Percentiles rank a stretch among this genome's conserved stretches.
phyloP scores from a whole-genome alignment of 1,139 yeast species.

The Scheffersomyces insectosa region DNA sequence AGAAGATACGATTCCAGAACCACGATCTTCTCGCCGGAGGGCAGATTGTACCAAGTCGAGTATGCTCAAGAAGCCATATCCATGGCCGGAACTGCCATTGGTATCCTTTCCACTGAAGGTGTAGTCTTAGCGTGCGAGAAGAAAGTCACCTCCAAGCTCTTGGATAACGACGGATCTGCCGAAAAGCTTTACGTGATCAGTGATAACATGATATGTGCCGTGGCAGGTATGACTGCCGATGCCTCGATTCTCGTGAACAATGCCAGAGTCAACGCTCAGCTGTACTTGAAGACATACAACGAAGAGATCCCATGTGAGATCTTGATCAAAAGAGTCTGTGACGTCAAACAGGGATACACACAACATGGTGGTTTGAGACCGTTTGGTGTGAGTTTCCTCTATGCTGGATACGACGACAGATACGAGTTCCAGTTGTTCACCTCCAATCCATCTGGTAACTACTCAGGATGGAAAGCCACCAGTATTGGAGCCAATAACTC shows the following conservation, averaged over 20 bases:
- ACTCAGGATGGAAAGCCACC: slow-evolving; percentile 98
- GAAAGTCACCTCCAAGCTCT: slow-evolving; percentile 85
- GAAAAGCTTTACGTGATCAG: slow-evolving; percentile 88
- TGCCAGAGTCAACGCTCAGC: slow-evolving; percentile 86
- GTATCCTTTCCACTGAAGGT: slow-evolving; percentile 88
- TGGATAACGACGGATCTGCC: slow-evolving; percentile 91
- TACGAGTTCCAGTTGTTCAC: slow-evolving; percentile 91
- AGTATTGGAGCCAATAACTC: slow-evolving; percentile 95
- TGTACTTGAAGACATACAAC: slow-evolving; percentile 78
- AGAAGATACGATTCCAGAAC: slow-evolving; percentile 89
- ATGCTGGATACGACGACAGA: slow-evolving; percentile 93
- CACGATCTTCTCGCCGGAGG: slow-evolving; percentile 98
- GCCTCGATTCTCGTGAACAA: slow-evolving; percentile 88
- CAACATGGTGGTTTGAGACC: slow-evolving; percentile 99
- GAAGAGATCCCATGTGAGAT: slow-evolving; percentile 92
- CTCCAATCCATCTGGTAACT: slow-evolving; percentile 96
- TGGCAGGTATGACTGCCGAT: slow-evolving; percentile 98
- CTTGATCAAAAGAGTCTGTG: slow-evolving; percentile 85
- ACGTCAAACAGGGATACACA: slow-evolving; percentile 95
- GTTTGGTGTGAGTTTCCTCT: slow-evolving; percentile 93
- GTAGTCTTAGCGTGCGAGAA: slow-evolving; percentile 96
- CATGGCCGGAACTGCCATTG: slow-evolving; percentile 97
- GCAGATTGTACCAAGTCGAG: slow-evolving; percentile 93
- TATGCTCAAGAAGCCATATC: slow-evolving; percentile 97
- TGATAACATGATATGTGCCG: slow-evolving; percentile 84